Conservation (phyloP, 345 rosid species). For the Citrus medica region DNA sequence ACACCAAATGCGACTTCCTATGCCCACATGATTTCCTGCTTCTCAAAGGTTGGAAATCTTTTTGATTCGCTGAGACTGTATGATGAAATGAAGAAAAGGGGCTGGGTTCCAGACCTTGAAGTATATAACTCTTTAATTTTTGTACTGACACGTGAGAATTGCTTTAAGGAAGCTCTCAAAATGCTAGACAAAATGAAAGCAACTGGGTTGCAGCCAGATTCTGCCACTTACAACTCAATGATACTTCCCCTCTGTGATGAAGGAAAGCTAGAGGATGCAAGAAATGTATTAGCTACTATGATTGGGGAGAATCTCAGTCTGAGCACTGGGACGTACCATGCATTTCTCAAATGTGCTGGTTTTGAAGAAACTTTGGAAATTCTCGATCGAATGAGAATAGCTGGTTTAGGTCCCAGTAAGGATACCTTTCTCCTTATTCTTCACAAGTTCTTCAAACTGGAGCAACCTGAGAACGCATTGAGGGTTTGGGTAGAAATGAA, state of each 20-base stretch:
- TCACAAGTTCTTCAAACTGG: constrained; percentile 44
- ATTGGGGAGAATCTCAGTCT: constrained; percentile 45
- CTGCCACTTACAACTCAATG: constrained; percentile 67
- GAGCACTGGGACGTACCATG: constrained; percentile 72
- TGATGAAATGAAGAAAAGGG: constrained; percentile 88
- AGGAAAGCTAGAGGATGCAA: constrained; percentile 55
- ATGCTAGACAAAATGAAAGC: constrained; percentile 59
- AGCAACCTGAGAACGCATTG: constrained; percentile 65
- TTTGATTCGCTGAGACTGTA: constrained; percentile 78
- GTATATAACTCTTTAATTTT: constrained; percentile 75
- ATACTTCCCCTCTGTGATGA: constrained; percentile 64
- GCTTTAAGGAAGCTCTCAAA: constrained; percentile 64
- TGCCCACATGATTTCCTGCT: constrained; percentile 71
- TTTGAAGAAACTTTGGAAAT: constrained; percentile 52
- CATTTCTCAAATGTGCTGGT: constrained; percentile 48
- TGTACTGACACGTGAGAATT: constrained; percentile 65
- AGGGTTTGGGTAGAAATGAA: constrained; percentile 73
- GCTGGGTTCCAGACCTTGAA: constrained; percentile 51
- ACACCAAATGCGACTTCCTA: constrained; percentile 65
- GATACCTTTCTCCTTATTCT: constrained; percentile 64
- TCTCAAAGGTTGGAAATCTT: constrained; percentile 77
- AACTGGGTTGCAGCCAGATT: constrained; percentile 54
- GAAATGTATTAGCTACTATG: constrained; percentile 58
- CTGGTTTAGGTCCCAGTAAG: constrained; percentile 54
- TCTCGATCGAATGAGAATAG: constrained; percentile 52